Conservation (phyloP, 768 basidiomycete genomes). For the Hericium rajendrae region DNA sequence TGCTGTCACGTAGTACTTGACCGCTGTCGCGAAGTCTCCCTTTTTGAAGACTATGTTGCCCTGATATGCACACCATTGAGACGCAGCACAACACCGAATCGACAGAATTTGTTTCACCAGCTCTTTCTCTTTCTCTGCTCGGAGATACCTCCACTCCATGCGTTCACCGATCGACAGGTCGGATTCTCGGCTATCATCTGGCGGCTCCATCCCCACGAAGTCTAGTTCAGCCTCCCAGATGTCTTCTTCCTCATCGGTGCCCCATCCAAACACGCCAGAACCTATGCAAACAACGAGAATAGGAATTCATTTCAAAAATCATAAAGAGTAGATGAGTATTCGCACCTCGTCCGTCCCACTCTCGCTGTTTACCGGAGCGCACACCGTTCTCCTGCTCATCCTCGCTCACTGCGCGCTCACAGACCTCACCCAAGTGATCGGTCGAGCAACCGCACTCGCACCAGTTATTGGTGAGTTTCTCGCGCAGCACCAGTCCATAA, state of each 20-base stretch:
- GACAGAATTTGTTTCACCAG: constrained; percentile 28
- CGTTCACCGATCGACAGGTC: constrained; percentile 66
- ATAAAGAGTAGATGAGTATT: neutral
- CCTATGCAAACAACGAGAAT: constrained; percentile 16
- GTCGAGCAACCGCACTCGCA: constrained; percentile 77
- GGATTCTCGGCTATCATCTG: constrained; percentile 33
- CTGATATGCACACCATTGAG: constrained; percentile 23
- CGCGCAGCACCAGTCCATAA: constrained; percentile 53
- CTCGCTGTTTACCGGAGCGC: constrained; percentile 55
- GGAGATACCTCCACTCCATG: constrained; percentile 65
- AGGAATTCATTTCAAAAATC: too few relatives aligned
- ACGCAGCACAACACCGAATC: constrained; percentile 4
- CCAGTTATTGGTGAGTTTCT: constrained; percentile 69
- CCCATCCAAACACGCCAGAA: constrained; percentile 64
- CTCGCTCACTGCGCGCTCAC: constrained; percentile 61
- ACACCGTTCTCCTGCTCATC: constrained; percentile 56
- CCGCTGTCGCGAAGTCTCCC: constrained; percentile 46
- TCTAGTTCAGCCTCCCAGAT: constrained; percentile 67
- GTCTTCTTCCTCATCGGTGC: constrained; percentile 67
- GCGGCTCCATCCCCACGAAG: constrained; percentile 46
- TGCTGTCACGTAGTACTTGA: constrained; percentile 50
- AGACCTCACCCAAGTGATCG: constrained; percentile 69
- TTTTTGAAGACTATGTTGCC: constrained; percentile 62
- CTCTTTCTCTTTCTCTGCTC: constrained; percentile 66
- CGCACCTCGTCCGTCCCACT: constrained; percentile 66